Base-by-base conservation (phyloP, 768 basidiomycete genomes). In the Inosperma sp. region DNA sequence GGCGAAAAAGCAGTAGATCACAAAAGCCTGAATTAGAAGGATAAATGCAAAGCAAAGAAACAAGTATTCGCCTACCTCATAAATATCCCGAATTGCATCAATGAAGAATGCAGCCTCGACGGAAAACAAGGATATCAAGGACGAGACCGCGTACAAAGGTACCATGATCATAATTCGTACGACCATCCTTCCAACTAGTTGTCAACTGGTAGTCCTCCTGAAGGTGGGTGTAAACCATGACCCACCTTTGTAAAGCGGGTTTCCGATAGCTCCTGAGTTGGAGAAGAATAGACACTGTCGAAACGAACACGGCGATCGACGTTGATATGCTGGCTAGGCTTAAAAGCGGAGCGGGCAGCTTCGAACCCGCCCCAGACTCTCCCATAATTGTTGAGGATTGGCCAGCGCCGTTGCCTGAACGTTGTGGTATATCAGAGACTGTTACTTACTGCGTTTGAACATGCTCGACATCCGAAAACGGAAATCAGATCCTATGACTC, bases 161-260 rank as follows among this genome's bases (percentile, higher is more conserved):
- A 90, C 90, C 93, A 97, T 97, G 59, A 97, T 55, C 88, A 98
- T 93, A 63, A 98, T 96, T 40, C 96, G 80, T 36, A 96, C 78
- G 42, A 95, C 93, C 80, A 90, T 88, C 56, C 95, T 88, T 51
- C 10, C n/a, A 60, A 36, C 7, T 19, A 41, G 54, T 22, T 29
- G n/a, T 46, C 8, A 48, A 16, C 22, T 19, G 42, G 14, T 39
- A 30, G 13, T 22, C 35, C 16, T 51, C 23, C 10, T 35, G 41
- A 19, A 51, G 27, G 14, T 16, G 16, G 31, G 19, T 22, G 29
- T 27, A 19, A 29, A 47, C 3, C 17, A 22, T 19, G 14, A 59
- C 70, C 54, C 47, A 91, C 89, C 90, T 74, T 71, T 92, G 92
- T 21, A 92, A 65, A 7, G 78, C 64, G 6, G 90, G 89, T 65